Evolutionary conservation across 768 basidiomycete genomes (phyloP), one percentile per base, ranked within the genome.

Genomic region (Suillus lakei): DNA sequence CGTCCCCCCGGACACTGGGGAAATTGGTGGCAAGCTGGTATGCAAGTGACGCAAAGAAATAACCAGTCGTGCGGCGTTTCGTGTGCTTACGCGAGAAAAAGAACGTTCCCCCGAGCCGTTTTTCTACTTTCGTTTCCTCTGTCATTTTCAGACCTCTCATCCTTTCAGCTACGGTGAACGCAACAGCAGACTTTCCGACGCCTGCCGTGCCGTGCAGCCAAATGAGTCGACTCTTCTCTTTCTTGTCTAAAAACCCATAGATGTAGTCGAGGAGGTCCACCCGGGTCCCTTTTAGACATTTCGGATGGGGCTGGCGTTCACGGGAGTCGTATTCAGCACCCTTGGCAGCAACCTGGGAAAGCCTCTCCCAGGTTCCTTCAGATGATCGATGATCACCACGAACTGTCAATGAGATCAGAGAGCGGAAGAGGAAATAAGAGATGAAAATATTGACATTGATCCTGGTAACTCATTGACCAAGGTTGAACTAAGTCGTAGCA

Each of bases 131-230:
- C 5, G 51, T 53, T 5, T 32, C 30, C 32, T 32, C 30, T 34
- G 21, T 54, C 53, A 54, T 10, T 54, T 54, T 54, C 30, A n/a
- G 21, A n/a, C 10, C 30, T 32, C 12, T 54, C 53, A 54, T 54
- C 53, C 6, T 54, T 54, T 54, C 53, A 32, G 53, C 53, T 7
- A 54, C 53, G 2, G 53, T 54, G 53, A 54, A 54, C 32, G 32
- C 53, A n/a, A 54, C 53, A 4, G 53, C 53, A n/a, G 53, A 54
- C 53, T 54, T 54, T 54, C 53, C 53, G 21, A 54, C 32, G 30
- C 53, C 53, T 2, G 32, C 53, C 6, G 32, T 54, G 32, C 30
- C 53, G 6, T 54, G 32, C 5, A 54, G 32, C 53, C 53, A 54
- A 2, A 54, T 54, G 12, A 54, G 21, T 13, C 5, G 12, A 13